Evolutionary conservation across 1,284 basidiomycete species (phyloP).

Genomic region (Agroathelia rolfsii): DNA sequence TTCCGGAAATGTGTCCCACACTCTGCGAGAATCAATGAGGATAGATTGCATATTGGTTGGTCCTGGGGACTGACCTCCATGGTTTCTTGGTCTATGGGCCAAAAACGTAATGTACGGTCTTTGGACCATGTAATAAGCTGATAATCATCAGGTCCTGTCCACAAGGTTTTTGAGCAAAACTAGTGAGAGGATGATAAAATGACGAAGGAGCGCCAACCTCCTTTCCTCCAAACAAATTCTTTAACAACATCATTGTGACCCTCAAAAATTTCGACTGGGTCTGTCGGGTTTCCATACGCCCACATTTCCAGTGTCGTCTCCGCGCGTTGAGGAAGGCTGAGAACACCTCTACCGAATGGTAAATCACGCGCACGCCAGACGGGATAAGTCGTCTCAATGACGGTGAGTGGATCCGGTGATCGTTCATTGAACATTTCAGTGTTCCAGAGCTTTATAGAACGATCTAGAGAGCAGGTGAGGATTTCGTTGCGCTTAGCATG

Average conservation of each 20-base stretch:
- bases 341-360: slow-evolving; percentile 86
- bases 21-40: too few relatives aligned
- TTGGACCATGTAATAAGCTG: slow-evolving; percentile 97
- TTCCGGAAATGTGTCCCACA: too few relatives aligned
- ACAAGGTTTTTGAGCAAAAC: slow-evolving; percentile 5
- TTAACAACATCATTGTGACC: slow-evolving; percentile 93
- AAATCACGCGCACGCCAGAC: slow-evolving; percentile 91
- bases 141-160: slow-evolving; percentile 70
- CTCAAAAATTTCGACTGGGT: slow-evolving; percentile 70
- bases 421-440: slow-evolving; percentile 9
- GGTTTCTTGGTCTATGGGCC: slow-evolving; percentile 72
- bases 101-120: slow-evolving; percentile 86
- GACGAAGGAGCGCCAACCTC: too few relatives aligned
- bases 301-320: slow-evolving; percentile 85
- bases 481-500: slow-evolving; percentile 65
- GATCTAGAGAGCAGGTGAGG: slow-evolving; percentile 88
- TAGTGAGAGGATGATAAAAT: too few relatives aligned
- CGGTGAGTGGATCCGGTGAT: slow-evolving; percentile 35
- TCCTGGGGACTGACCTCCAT: slow-evolving; percentile 54
- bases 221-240: slow-evolving; percentile 93
- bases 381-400: slow-evolving; percentile 75
- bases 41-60: too few relatives aligned
- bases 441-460: slow-evolving; percentile 83
- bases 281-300: slow-evolving; percentile 35
- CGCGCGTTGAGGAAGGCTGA: slow-evolving; percentile 86